Base-by-base conservation (phyloP, 108 stramenopile species). In the Licmophora abbreviata region DNA sequence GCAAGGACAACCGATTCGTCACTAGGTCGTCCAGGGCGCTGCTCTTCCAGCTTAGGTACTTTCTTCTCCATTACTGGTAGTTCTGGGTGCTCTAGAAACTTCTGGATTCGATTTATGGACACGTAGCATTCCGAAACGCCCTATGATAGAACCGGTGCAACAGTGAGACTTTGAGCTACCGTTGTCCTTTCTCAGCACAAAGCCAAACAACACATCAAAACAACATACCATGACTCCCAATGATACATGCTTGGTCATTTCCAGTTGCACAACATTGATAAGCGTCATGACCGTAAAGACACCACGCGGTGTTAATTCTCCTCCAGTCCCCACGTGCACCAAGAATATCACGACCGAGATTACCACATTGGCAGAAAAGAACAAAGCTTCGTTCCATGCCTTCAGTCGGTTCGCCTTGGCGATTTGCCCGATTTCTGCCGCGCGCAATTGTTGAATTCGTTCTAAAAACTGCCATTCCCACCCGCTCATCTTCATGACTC, bases 401-500 rank as follows among this genome's bases (percentile, higher is more conserved):
- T 84, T 77, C 55, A 81, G 72, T 33, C 49, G 36, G 44, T 74
- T 87, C 14, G 92, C 91, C 35, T 57, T 51, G 24, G 58, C 53
- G 15, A 96, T 79, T 54, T 84, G 69, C 3, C 61, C 48, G 3
- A 82, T 48, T 56, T 97, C 93, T 17, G 65, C 42, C 7, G 49
- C 43, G 33, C 95, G 65, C 10, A 83, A 68, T 2, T 38, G 29
- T 29, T 57, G 42, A 46, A 94, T 90, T 42, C 86, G 73, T 15
- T 79, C 61, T 33, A 68, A 54, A 57, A 90, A 90, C 23, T 73
- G 60, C 1, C 61, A 46, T 66, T 94, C 92, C 70, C 78, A 88
- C 0, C 81, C 92, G 17, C 51, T 56, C 83, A 88, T 83, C 51
- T 94, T 94, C 77, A 94, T 82, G 5, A 90, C 72, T 9, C 92